Base-by-base conservation (phyloP, 345 rosid genomes). In the Noccaea caerulescens region DNA sequence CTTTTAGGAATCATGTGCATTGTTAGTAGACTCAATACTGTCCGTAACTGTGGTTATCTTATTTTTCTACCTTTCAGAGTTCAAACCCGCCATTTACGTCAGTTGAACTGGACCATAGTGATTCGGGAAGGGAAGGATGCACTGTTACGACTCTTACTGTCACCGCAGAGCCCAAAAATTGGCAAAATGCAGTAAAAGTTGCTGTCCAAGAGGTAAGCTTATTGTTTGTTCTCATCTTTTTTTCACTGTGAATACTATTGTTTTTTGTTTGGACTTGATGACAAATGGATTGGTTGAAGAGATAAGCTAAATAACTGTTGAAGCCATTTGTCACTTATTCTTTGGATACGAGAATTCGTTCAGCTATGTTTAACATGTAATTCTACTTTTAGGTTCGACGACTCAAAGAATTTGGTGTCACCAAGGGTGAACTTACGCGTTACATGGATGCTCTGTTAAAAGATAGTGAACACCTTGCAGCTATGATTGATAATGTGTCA, bases 81-180 rank as follows among this genome's bases (percentile, higher is more conserved):
- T 95, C 99, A 62, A 90, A 95, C 81, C 99, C 98, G 0, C 99
- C 98, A 11, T 95, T 92, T 81, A 92, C 99, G 9, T 95, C 98
- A 39, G 89, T 95, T 72, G 99, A 95, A 81, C 80, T 95, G 86
- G 99, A 95, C 80, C 99, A 95, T 80, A 92, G 99, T 79, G 99
- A 95, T 76, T 95, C 99, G 8, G 99, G 99, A 77, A 88, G 99
- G 82, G 98, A 95, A 82, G 96, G 96, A 56, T 95, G 99, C 88
- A 95, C 98, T 23, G 99, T 95, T 65, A 95, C 99, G 43, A 95
- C 99, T 68, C 98, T 95, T 65, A 95, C 99, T 53, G 91, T 95
- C 47, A 88, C 98, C 13, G 99, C 99, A 66, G 99, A 95, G 76
- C 98, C 99, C 70, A 84, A 86, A 79, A 95, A 90, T 78, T 95